These are phyloP conservation scores for Sugiyamaella sp. DNA, from an alignment of 1,139 yeast species.

Conservation along the genomic window DNA sequence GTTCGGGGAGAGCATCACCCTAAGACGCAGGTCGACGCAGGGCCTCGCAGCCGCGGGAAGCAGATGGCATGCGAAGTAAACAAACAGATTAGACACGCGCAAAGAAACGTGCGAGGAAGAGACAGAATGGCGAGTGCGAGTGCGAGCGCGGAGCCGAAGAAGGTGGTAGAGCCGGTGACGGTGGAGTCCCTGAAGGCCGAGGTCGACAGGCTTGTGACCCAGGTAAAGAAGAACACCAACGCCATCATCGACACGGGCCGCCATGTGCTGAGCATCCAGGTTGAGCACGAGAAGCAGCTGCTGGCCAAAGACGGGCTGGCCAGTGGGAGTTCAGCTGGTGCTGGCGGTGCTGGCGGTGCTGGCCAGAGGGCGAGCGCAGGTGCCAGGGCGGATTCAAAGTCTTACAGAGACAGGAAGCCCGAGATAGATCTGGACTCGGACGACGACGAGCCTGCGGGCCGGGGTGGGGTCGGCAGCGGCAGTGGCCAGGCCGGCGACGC, in stretches of 20 bases:
- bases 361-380: too few species aligned
- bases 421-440: conserved; percentile 10
- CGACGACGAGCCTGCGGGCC: not conserved
- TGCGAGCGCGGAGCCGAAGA: too few species aligned
- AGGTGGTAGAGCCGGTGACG: conserved; percentile 17
- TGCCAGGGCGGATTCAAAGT: conserved; percentile 7
- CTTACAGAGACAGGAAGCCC: conserved; percentile 5
- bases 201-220: conserved; percentile 36
- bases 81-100: not conserved
- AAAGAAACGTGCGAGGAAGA: too few species aligned
- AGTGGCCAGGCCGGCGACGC: conserved; percentile 44
- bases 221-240: conserved; percentile 38
- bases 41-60: not conserved
- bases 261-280: conserved; percentile 69
- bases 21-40: conserved; percentile 8
- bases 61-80: conserved; percentile 4
- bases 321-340: not conserved
- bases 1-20: conserved; percentile 1
- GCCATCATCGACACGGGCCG: conserved; percentile 70
- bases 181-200: conserved; percentile 30
- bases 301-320: conserved; percentile 12
- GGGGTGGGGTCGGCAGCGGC: conserved; percentile 20
- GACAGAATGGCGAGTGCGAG: conserved; percentile 3
- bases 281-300: conserved; percentile 47
- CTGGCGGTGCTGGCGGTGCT: not conserved